Evolutionary conservation across 441 rosid genomes (phyloP).

Genomic region (Brassica balearica): DNA sequence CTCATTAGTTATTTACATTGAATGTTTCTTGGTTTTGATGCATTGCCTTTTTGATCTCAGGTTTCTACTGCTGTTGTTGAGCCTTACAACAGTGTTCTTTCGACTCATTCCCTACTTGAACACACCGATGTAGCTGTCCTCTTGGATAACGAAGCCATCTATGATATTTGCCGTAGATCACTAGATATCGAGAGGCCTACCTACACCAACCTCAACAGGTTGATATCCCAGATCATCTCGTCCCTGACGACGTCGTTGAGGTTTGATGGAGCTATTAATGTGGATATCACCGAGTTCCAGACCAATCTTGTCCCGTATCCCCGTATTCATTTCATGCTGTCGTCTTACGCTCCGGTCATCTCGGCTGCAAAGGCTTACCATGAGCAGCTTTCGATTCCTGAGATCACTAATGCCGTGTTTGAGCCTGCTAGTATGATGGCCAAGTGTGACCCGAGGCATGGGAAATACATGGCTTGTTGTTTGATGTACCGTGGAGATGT

Average conservation of each 20-base stretch:
- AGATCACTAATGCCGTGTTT: conserved; percentile 91
- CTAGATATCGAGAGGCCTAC: conserved; percentile 92
- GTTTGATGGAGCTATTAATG: conserved; percentile 95
- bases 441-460: conserved; percentile 95
- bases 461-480: conserved; percentile 97
- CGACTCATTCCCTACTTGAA: conserved; percentile 92
- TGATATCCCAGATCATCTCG: conserved; percentile 90
- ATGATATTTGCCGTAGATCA: conserved; percentile 88
- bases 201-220: conserved; percentile 84
- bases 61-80: conserved; percentile 96
- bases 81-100: conserved; percentile 92
- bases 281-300: conserved; percentile 93
- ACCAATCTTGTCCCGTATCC: conserved; percentile 96
- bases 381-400: conserved; percentile 88
- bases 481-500: conserved; percentile 97
- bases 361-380: conserved; percentile 95
- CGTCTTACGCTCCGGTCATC: conserved; percentile 94
- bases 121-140: conserved; percentile 94
- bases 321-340: conserved; percentile 94
- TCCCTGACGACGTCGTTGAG: conserved; percentile 87
- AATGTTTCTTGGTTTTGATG: neutral
- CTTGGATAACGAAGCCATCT: conserved; percentile 92
- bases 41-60: conserved; percentile 44
- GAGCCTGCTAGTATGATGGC: conserved; percentile 99
- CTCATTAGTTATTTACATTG: no score